These are phyloP conservation scores for Pseudodiploospora longispora DNA, from an alignment of 2,329 filamentous ascomycete genomes.

Conservation along the genomic window DNA sequence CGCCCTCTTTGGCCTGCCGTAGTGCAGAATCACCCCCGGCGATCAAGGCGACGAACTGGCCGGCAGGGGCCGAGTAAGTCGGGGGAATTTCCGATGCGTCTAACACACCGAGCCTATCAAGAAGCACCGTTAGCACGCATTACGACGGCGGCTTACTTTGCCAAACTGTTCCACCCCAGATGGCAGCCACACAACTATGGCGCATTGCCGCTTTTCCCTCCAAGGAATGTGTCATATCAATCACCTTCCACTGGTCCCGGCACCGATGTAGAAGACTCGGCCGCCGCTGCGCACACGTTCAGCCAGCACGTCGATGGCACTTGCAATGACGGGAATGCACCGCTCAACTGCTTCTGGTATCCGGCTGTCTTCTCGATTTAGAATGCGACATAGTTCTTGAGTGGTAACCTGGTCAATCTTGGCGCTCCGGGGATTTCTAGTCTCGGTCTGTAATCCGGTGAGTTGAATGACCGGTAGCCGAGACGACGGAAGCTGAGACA, in stretches of 20 bases:
- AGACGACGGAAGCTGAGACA: not conserved
- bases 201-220: too few species aligned
- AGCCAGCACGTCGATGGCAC: slow-evolving; percentile 9
- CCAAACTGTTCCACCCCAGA: too few species aligned
- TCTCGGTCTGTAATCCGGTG: slow-evolving; percentile 11
- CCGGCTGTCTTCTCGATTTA: slow-evolving; percentile 11
- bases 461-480: slow-evolving; percentile 5
- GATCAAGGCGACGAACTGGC: slow-evolving; percentile 33
- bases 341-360: slow-evolving; percentile 11
- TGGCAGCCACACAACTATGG: too few species aligned
- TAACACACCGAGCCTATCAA: slow-evolving; percentile 27
- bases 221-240: not conserved
- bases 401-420: slow-evolving; percentile 11
- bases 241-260: slow-evolving; percentile 35
- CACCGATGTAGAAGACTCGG: slow-evolving; percentile 22
- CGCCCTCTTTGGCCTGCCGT: slow-evolving; percentile 31
- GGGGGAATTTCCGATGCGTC: slow-evolving; percentile 35
- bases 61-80: slow-evolving; percentile 29
- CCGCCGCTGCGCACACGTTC: slow-evolving; percentile 11
- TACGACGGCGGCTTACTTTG: too few species aligned
- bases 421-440: slow-evolving; percentile 10
- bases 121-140: too few species aligned
- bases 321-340: slow-evolving; percentile 11
- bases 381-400: slow-evolving; percentile 12
- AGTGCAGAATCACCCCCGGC: slow-evolving; percentile 33